These are phyloP conservation scores for Fusarium cicatricum DNA, from an alignment of 2,329 filamentous ascomycete species.

Conservation along the genomic window DNA sequence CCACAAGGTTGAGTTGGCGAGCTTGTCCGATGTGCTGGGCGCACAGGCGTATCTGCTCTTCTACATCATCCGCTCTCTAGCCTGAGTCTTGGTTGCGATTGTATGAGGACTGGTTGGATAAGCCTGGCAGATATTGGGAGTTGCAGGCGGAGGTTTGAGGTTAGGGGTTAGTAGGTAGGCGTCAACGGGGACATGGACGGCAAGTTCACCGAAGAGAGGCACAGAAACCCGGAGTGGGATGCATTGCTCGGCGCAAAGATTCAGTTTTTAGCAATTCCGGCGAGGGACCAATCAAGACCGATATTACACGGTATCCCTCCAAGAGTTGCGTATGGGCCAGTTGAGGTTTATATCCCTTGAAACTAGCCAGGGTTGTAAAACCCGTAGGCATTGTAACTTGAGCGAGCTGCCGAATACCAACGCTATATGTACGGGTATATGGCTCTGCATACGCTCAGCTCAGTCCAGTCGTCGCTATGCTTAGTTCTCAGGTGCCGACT, in stretches of 20 bases:
- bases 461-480: no score
- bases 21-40: slow-evolving; percentile 82
- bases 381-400: no score
- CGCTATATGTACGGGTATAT: no score
- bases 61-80: slow-evolving; percentile 75
- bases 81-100: slow-evolving; percentile 44
- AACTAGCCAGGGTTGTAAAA: no score
- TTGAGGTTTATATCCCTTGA: background rate
- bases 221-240: slow-evolving; percentile 19
- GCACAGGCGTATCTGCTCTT: slow-evolving; percentile 92
- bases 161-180: slow-evolving; percentile 7
- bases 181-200: slow-evolving; percentile 18
- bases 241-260: slow-evolving; percentile 35
- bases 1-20: slow-evolving; percentile 86
- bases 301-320: slow-evolving; percentile 7
- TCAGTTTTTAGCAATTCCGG: slow-evolving; percentile 22
- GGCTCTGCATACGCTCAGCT: no score
- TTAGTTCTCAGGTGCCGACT: no score
- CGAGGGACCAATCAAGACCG: background rate
- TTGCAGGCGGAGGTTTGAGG: background rate
- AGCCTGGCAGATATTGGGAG: background rate
- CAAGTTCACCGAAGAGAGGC: slow-evolving; percentile 4
- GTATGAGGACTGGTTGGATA: background rate
- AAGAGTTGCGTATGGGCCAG: background rate
- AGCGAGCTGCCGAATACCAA: no score